Conservation (phyloP, 495 filamentous ascomycete genomes). For the Aspergillus bridgeri region DNA sequence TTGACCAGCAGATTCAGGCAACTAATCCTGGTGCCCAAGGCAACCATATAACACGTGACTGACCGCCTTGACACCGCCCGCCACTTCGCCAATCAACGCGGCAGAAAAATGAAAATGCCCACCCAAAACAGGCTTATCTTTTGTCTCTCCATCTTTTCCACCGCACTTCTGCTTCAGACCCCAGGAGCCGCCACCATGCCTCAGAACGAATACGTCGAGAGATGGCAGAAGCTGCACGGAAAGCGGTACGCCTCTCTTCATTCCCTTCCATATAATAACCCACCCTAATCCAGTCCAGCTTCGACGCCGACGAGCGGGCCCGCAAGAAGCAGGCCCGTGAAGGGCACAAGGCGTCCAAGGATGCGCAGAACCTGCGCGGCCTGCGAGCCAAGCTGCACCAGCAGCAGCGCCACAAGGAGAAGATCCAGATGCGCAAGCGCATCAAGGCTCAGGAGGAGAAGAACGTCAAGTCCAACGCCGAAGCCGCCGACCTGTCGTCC, state of each 20-base stretch:
- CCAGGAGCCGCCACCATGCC: slow-evolving; percentile 39
- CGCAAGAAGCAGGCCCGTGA: slow-evolving; percentile 88
- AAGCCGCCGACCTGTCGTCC: slow-evolving; percentile 65
- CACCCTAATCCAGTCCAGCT: slow-evolving; percentile 7
- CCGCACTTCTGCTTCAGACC: background rate
- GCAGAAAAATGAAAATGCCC: background rate
- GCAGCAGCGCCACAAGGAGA: slow-evolving; percentile 90
- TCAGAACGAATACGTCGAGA: slow-evolving; percentile 95
- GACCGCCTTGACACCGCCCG: background rate
- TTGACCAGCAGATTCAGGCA: too few relatives aligned
- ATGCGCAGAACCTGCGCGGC: slow-evolving; percentile 89
- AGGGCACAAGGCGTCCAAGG: slow-evolving; percentile 74
- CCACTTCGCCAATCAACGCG: background rate
- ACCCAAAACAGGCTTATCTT: background rate
- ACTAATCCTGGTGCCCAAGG: too few relatives aligned
- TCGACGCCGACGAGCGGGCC: slow-evolving; percentile 87
- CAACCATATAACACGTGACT: background rate
- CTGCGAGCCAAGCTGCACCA: slow-evolving; percentile 91
- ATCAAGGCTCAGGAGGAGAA: slow-evolving; percentile 93
- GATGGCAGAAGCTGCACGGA: slow-evolving; percentile 78
- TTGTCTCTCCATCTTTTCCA: background rate
- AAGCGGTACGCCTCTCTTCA: slow-evolving; percentile 40
- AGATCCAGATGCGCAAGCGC: slow-evolving; percentile 98
- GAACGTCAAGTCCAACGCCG: slow-evolving; percentile 88
- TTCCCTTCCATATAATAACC: background rate